Conservation (phyloP, 345 rosid genomes). For the Anastatica hierochuntica region DNA sequence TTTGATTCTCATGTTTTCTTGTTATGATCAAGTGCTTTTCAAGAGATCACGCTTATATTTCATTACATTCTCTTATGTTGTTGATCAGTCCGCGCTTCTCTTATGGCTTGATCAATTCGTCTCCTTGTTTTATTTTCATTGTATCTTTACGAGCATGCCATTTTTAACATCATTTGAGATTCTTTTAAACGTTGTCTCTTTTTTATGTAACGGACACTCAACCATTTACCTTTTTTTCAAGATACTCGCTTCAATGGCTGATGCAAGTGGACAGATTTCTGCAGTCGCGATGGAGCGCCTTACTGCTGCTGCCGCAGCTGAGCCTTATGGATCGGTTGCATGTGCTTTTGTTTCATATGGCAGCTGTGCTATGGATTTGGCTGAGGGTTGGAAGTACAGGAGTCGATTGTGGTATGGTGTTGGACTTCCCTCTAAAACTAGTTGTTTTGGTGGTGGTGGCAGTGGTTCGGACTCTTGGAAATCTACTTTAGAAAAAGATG, state of each 20-base stretch:
- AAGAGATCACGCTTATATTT: neutral
- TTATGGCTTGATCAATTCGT: neutral
- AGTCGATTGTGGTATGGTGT: slow-evolving; percentile 97
- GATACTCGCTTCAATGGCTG: slow-evolving; percentile 99
- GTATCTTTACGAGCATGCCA: slow-evolving; percentile 1
- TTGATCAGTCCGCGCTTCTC: neutral
- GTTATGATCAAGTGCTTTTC: neutral
- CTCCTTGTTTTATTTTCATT: neutral
- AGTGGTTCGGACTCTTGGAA: slow-evolving; percentile 89
- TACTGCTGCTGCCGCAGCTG: slow-evolving; percentile 94
- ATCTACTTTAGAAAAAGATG: slow-evolving; percentile 79
- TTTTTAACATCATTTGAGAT: neutral
- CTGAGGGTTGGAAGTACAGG: slow-evolving; percentile 97
- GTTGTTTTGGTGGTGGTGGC: slow-evolving; percentile 82
- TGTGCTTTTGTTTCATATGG: slow-evolving; percentile 99
- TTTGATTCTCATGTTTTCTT: slow-evolving; percentile 6
- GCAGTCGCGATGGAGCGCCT: slow-evolving; percentile 88
- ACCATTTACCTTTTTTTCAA: slow-evolving; percentile 19
- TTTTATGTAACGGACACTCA: slow-evolving; percentile 10
- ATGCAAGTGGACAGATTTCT: slow-evolving; percentile 89
- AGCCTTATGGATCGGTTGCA: slow-evolving; percentile 93
- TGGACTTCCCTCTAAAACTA: slow-evolving; percentile 57
- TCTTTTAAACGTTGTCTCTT: slow-evolving; percentile 1
- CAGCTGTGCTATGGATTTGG: slow-evolving; percentile 84
- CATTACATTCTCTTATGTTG: neutral